Percentiles rank a stretch among this genome's conserved stretches.
phyloP scores from a whole-genome alignment of 306 rosid species.

The Vachellia pachyceras region DNA sequence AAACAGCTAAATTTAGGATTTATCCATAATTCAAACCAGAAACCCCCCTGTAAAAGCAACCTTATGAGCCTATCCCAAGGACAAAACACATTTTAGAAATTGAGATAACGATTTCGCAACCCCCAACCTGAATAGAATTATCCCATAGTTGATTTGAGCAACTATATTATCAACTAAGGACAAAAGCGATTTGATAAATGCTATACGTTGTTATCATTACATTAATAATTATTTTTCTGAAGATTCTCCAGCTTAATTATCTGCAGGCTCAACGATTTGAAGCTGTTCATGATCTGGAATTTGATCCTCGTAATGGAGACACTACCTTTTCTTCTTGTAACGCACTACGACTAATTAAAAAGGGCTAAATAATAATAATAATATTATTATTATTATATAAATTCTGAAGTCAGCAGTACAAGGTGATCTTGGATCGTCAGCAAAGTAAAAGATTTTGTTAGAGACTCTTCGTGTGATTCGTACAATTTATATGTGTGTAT shows the following conservation, averaged over 20 bases:
- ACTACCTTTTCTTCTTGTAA: conserved; percentile 32
- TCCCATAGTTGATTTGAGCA: conserved; percentile 1
- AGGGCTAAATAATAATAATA: not conserved
- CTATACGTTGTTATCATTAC: not conserved
- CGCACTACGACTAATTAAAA: not conserved
- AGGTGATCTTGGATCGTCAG: not conserved
- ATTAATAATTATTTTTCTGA: not conserved
- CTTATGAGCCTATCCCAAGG: conserved; percentile 35
- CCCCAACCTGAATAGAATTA: conserved; percentile 31
- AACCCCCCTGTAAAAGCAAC: conserved; percentile 31
- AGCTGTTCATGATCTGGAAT: conserved; percentile 22
- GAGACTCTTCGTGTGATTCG: not conserved
- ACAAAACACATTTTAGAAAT: conserved; percentile 33
- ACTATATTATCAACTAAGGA: not conserved
- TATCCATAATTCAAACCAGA: conserved; percentile 23
- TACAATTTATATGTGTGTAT: not conserved
- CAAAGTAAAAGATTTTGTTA: conserved; percentile 12
- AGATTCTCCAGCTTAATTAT: conserved; percentile 7
- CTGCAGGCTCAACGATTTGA: conserved; percentile 11
- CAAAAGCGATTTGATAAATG: no score
- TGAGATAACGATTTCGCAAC: conserved; percentile 51
- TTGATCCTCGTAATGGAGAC: conserved; percentile 2
- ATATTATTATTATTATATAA: not conserved
- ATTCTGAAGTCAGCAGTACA: not conserved
- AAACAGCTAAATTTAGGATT: conserved; percentile 4